Conservation (phyloP, 352 stramenopile species). For the Phytophthora palmivora region DNA sequence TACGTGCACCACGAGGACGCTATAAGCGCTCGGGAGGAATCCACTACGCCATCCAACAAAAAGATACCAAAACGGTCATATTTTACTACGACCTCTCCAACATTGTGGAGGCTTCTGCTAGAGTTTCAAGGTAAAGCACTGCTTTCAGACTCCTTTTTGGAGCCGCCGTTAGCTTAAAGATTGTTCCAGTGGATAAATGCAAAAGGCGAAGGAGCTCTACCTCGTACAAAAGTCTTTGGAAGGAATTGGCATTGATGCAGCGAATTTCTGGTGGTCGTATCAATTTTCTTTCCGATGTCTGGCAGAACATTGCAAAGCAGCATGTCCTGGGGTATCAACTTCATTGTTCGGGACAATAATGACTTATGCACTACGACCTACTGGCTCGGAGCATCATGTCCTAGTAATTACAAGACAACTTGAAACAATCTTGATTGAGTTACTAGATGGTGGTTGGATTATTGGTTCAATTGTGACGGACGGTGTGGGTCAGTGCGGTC, state of each 20-base stretch:
- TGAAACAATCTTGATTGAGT: not conserved
- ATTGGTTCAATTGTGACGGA: slow-evolving; percentile 3
- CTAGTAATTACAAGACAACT: not conserved
- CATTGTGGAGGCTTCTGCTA: no score
- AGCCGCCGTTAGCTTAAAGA: not conserved
- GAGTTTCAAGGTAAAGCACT: slow-evolving; percentile 3
- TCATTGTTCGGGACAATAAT: slow-evolving; percentile 2
- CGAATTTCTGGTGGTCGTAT: slow-evolving; percentile 1
- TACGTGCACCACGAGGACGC: no score
- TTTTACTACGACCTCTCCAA: no score
- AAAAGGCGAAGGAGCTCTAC: not conserved
- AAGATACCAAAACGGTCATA: no score
- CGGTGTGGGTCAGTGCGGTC: slow-evolving; percentile 1
- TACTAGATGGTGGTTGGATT: not conserved
- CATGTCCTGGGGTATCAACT: slow-evolving; percentile 1
- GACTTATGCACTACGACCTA: no score
- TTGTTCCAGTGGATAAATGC: not conserved
- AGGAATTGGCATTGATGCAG: not conserved
- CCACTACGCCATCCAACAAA: no score
- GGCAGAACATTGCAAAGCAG: slow-evolving; percentile 6
- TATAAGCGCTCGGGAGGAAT: no score
- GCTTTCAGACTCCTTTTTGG: slow-evolving; percentile 4
- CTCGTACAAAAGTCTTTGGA: slow-evolving; percentile 1
- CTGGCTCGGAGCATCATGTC: not conserved
- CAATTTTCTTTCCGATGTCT: no score